Evolutionary conservation across 2,329 filamentous ascomycete genomes (phyloP).

Genomic region (Colletotrichum abscissum): DNA sequence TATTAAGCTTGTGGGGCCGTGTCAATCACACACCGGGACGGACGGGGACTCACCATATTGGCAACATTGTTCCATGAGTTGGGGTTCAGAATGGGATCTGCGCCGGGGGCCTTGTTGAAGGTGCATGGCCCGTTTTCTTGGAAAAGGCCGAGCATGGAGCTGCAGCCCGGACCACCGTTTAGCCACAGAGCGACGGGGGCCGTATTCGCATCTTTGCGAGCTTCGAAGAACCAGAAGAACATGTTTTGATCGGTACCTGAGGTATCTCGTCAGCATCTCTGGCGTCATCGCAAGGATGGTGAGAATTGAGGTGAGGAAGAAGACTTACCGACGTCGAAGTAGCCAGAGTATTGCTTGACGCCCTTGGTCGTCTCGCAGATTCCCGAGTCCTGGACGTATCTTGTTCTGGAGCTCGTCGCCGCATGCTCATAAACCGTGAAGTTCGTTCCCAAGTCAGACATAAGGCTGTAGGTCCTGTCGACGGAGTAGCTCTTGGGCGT

Average conservation of each 20-base stretch:
- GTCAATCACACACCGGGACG: background rate
- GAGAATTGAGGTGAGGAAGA: too few relatives aligned
- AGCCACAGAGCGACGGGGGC: conserved; percentile 50
- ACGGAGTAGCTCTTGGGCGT: conserved; percentile 20
- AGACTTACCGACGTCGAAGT: conserved; percentile 55
- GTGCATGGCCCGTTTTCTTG: conserved; percentile 57
- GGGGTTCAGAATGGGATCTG: conserved; percentile 53
- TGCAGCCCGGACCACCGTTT: conserved; percentile 54
- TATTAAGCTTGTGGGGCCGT: background rate
- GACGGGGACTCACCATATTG: conserved; percentile 47
- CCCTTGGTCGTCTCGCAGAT: conserved; percentile 62
- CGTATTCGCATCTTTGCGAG: conserved; percentile 43
- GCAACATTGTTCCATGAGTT: conserved; percentile 55
- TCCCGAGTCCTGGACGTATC: conserved; percentile 62
- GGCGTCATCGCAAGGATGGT: background rate
- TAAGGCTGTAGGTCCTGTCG: conserved; percentile 34
- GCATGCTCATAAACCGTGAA: conserved; percentile 61
- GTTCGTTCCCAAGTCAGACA: conserved; percentile 39
- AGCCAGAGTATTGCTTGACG: conserved; percentile 63
- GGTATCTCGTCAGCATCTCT: conserved; percentile 34
- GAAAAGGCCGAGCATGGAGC: conserved; percentile 53
- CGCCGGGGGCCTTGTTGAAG: conserved; percentile 48
- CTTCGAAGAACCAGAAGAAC: conserved; percentile 57
- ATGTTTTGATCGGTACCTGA: conserved; percentile 50
- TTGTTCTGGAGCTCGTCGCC: conserved; percentile 55